These are phyloP conservation scores for Ceratobasidium sp. DNA, from an alignment of 1,284 basidiomycete species.

Conservation along the genomic window DNA sequence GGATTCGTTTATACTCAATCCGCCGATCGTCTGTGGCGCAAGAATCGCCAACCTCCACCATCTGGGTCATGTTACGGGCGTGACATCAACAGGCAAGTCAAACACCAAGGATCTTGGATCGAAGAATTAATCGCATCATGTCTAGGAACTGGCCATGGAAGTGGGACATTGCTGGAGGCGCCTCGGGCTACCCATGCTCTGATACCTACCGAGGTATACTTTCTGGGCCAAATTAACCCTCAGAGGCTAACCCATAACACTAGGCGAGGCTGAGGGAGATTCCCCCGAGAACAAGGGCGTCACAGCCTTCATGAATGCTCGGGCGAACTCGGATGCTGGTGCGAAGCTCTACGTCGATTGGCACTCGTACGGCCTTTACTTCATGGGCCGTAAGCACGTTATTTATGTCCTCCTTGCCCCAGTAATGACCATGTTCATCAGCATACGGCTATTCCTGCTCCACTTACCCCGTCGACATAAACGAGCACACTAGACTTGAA, in stretches of 20 bases:
- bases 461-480: constrained; percentile 11
- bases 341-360: constrained; percentile 42
- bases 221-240: neutral
- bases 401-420: neutral
- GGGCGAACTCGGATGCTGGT: constrained; percentile 30
- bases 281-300: constrained; percentile 42
- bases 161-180: constrained; percentile 43
- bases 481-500: constrained; percentile 26
- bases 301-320: constrained; percentile 27
- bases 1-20: constrained; percentile 44
- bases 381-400: constrained; percentile 33
- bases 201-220: constrained; percentile 40
- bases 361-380: constrained; percentile 38
- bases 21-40: constrained; percentile 43
- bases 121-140: no score
- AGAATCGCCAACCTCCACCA: constrained; percentile 43
- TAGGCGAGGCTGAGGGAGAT: constrained; percentile 29
- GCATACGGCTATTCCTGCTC: constrained; percentile 39
- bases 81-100: constrained; percentile 40
- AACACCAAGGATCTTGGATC: neutral
- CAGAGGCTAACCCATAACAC: neutral
- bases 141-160: constrained; percentile 44
- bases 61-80: constrained; percentile 38
- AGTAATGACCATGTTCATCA: neutral
- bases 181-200: constrained; percentile 33